Percentiles rank a stretch among this genome's conserved stretches.
Evolutionary conservation across 495 filamentous ascomycete genomes (phyloP).

Genomic region (Jackrogersella multiformis): DNA sequence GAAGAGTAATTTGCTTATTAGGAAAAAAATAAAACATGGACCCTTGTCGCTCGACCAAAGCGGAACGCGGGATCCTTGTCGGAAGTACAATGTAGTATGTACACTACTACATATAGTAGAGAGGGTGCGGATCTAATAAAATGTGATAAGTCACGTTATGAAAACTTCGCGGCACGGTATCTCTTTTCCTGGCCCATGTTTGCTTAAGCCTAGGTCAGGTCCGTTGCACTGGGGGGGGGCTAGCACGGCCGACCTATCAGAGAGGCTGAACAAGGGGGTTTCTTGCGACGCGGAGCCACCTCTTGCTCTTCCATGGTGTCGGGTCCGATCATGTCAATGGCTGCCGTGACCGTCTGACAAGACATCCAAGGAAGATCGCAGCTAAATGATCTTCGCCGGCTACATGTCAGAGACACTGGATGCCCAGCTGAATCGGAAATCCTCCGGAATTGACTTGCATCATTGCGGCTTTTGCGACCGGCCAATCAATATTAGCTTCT

Average conservation of each 20-base stretch:
- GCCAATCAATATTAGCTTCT: conserved; percentile 42
- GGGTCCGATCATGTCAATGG: conserved; percentile 43
- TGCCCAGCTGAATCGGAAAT: conserved; percentile 36
- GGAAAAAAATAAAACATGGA: conserved; percentile 8
- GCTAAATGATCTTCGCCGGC: conserved; percentile 26
- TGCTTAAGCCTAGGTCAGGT: conserved; percentile 19
- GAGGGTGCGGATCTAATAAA: conserved; percentile 38
- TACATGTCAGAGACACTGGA: conserved; percentile 28
- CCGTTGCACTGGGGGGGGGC: conserved; percentile 9
- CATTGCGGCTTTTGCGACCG: conserved; percentile 29
- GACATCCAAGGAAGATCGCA: conserved; percentile 33
- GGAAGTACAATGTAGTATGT: too few relatives aligned
- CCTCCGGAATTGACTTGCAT: conserved; percentile 45
- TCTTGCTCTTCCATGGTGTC: conserved; percentile 39
- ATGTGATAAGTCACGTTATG: conserved; percentile 33
- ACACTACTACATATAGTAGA: too few relatives aligned
- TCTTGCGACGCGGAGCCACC: conserved; percentile 19
- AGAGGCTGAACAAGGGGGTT: conserved; percentile 5
- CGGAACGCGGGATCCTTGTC: conserved; percentile 22
- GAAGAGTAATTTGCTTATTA: background rate
- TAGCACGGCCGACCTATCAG: conserved; percentile 23
- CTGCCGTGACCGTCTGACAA: conserved; percentile 37
- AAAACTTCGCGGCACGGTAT: conserved; percentile 22
- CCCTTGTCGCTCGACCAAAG: conserved; percentile 26
- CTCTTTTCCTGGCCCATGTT: conserved; percentile 25